Conservation (phyloP, 2,329 filamentous ascomycete species). For the Chaetomiaceae sp. region DNA sequence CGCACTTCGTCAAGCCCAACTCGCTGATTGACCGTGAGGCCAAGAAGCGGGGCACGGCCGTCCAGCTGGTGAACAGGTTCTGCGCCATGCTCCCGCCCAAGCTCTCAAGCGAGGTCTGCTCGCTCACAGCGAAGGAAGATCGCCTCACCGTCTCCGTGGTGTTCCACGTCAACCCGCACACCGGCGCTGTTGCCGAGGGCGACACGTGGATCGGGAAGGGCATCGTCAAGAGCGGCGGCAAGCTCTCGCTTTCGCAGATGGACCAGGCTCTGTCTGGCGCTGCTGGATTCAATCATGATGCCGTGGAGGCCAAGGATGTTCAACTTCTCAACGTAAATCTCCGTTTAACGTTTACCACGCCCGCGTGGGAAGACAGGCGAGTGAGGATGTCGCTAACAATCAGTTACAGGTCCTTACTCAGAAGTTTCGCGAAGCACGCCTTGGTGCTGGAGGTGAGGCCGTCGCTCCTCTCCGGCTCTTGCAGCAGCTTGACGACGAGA, state of each 20-base stretch:
- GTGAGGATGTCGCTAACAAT: slow-evolving; percentile 27
- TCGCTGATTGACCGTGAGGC: slow-evolving; percentile 94
- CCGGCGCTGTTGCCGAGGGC: slow-evolving; percentile 71
- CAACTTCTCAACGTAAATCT: slow-evolving; percentile 65
- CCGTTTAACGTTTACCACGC: too few species aligned
- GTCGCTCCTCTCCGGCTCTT: slow-evolving; percentile 83
- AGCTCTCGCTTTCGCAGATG: slow-evolving; percentile 77
- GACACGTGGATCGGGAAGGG: slow-evolving; percentile 92
- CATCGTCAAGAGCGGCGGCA: slow-evolving; percentile 86
- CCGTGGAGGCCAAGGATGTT: slow-evolving; percentile 67
- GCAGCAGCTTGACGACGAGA: slow-evolving; percentile 95
- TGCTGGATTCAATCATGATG: slow-evolving; percentile 55
- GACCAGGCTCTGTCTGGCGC: slow-evolving; percentile 69
- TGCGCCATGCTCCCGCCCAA: slow-evolving; percentile 84
- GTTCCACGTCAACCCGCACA: slow-evolving; percentile 80
- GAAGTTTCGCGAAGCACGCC: slow-evolving; percentile 83
- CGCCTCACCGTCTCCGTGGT: slow-evolving; percentile 88
- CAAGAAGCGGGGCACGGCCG: slow-evolving; percentile 93
- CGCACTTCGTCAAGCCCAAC: slow-evolving; percentile 94
- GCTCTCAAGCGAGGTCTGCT: slow-evolving; percentile 81
- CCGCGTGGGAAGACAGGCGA: too few species aligned
- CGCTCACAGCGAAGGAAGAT: slow-evolving; percentile 78
- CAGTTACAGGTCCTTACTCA: slow-evolving; percentile 61
- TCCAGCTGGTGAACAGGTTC: slow-evolving; percentile 85
- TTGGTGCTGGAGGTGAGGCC: slow-evolving; percentile 70